phyloP scores from a whole-genome alignment of 2,329 filamentous ascomycete genomes.

The Phialemoniopsis sp. region DNA sequence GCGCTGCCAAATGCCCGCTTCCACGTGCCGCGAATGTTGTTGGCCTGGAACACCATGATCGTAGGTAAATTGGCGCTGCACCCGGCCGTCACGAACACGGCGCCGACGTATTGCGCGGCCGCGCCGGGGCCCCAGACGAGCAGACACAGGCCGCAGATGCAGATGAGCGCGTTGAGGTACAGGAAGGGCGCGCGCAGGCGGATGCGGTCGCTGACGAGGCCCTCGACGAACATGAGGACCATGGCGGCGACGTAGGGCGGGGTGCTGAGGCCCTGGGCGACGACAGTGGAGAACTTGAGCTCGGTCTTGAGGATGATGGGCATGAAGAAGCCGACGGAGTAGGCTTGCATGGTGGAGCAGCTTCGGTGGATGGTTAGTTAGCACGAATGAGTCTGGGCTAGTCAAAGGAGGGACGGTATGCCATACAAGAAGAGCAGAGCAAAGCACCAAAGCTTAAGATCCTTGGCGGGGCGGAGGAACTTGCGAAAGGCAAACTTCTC shows the following conservation, averaged over 20 bases:
- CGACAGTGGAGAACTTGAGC: neutral
- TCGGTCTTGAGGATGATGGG: neutral
- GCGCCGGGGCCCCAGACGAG: neutral
- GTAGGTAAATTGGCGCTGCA: neutral
- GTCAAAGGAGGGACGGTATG: neutral
- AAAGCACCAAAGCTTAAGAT: slow-evolving; percentile 9
- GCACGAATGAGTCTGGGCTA: no score
- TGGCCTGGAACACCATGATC: neutral
- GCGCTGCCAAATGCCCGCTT: neutral
- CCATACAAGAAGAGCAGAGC: slow-evolving; percentile 9
- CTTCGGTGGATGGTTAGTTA: no score
- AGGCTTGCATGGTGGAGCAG: neutral
- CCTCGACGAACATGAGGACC: neutral
- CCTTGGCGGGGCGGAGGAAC: slow-evolving; percentile 3
- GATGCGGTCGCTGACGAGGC: neutral
- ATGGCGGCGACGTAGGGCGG: neutral
- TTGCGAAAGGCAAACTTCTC: slow-evolving; percentile 8
- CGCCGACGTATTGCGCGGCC: neutral
- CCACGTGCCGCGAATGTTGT: neutral
- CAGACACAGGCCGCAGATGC: neutral
- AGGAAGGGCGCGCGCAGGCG: neutral
- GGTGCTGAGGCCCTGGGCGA: neutral
- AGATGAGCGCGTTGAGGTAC: neutral
- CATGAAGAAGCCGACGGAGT: neutral
- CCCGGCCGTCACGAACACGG: neutral